Conservation (phyloP, 208 protist genomes). For the Leishmania martiniquensis region DNA sequence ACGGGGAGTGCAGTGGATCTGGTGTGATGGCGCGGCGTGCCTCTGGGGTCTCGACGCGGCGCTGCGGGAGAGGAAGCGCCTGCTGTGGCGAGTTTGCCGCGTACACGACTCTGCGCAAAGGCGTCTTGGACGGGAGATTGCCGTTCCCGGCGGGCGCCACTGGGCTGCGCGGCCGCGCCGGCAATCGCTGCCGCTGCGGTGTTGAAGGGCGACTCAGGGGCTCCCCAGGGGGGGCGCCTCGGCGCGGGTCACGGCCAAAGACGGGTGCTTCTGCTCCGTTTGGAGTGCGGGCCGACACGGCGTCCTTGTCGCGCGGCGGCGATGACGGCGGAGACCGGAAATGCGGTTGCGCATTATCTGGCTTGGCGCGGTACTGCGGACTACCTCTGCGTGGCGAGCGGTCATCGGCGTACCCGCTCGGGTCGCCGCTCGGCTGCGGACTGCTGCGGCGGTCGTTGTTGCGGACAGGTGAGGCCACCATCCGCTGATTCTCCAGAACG, state of each 20-base stretch:
- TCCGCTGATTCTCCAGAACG: slow-evolving; percentile 67
- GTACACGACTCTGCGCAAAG: slow-evolving; percentile 23
- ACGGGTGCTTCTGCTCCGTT: slow-evolving; percentile 7
- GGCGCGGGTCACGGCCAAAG: slow-evolving; percentile 31
- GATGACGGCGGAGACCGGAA: slow-evolving; percentile 15
- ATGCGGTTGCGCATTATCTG: slow-evolving; percentile 10
- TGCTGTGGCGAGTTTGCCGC: slow-evolving; percentile 33
- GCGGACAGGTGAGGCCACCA: slow-evolving; percentile 27
- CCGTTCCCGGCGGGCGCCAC: slow-evolving; percentile 7
- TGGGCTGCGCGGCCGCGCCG: slow-evolving; percentile 1
- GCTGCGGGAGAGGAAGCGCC: slow-evolving; percentile 5
- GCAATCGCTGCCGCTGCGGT: slow-evolving; percentile 9
- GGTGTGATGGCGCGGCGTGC: slow-evolving; percentile 5
- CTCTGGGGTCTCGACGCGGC: neutral
- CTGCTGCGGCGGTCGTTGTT: slow-evolving; percentile 23
- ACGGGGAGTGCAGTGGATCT: slow-evolving; percentile 8
- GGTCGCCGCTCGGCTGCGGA: slow-evolving; percentile 5
- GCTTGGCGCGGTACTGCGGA: slow-evolving; percentile 11
- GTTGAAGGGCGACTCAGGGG: slow-evolving; percentile 20
- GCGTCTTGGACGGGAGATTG: neutral
- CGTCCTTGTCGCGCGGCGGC: slow-evolving; percentile 1
- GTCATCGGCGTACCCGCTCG: neutral
- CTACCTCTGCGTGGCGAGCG: slow-evolving; percentile 10
- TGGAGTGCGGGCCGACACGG: slow-evolving; percentile 13
- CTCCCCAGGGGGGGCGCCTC: slow-evolving; percentile 6